Evolutionary conservation across 306 rosid genomes (phyloP).

Genomic region (Gastrolobium villosum): DNA sequence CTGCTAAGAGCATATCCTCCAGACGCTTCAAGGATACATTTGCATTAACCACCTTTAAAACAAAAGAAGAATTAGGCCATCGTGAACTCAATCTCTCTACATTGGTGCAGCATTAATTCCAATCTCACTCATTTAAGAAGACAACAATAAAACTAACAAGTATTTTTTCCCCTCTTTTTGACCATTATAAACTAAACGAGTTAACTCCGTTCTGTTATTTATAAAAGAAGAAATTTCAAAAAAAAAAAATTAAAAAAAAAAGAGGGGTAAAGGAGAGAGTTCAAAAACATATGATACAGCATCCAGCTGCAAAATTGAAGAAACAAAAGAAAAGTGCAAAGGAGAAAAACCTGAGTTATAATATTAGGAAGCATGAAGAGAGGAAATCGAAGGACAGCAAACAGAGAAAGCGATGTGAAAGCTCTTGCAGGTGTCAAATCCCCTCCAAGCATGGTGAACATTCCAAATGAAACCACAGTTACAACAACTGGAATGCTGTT

Average conservation of each 20-base stretch:
- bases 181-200: slow-evolving; percentile 19
- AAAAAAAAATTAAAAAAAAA: neutral
- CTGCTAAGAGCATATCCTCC: slow-evolving; percentile 86
- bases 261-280: neutral
- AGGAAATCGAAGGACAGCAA: slow-evolving; percentile 96
- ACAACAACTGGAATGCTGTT: slow-evolving; percentile 94
- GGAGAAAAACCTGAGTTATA: slow-evolving; percentile 83
- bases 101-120: slow-evolving; percentile 8
- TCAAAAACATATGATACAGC: slow-evolving; percentile 14
- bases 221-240: neutral
- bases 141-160: slow-evolving; percentile 21
- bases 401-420: slow-evolving; percentile 94
- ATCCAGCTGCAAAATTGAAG: slow-evolving; percentile 11
- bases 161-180: slow-evolving; percentile 6
- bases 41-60: slow-evolving; percentile 86
- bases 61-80: slow-evolving; percentile 43
- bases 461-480: slow-evolving; percentile 94
- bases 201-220: slow-evolving; percentile 11
- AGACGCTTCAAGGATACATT: slow-evolving; percentile 92
- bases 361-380: slow-evolving; percentile 98
- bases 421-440: slow-evolving; percentile 96
- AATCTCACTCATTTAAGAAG: slow-evolving; percentile 26
- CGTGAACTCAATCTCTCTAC: slow-evolving; percentile 35
- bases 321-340: slow-evolving; percentile 15
- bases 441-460: slow-evolving; percentile 94